phyloP scores from a whole-genome alignment of 2,329 filamentous ascomycete genomes.

The Fusarium tuaranense region DNA sequence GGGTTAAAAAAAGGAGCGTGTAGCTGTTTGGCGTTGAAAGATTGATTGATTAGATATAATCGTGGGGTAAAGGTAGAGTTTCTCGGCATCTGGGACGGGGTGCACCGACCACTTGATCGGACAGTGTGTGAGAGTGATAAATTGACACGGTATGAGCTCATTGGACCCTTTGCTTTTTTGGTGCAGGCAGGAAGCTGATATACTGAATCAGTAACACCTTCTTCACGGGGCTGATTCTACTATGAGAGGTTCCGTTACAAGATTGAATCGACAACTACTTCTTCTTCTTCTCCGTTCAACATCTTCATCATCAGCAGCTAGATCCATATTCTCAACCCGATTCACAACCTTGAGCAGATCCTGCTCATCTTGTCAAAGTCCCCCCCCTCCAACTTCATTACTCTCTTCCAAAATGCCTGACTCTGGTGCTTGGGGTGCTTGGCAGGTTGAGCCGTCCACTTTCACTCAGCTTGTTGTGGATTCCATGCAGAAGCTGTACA shows the following conservation, averaged over 20 bases:
- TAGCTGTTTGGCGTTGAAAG: slow-evolving; percentile 26
- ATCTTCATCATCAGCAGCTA: not conserved
- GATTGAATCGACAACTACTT: slow-evolving; percentile 9
- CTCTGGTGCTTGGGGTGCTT: slow-evolving; percentile 52
- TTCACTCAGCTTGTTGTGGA: slow-evolving; percentile 74
- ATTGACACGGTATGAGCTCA: slow-evolving; percentile 51
- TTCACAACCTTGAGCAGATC: not conserved
- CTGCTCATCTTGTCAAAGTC: slow-evolving; percentile 36
- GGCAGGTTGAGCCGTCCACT: slow-evolving; percentile 52
- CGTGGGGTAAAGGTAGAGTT: slow-evolving; percentile 34
- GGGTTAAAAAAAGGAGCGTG: not conserved
- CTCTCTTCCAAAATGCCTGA: slow-evolving; percentile 40
- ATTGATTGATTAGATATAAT: slow-evolving; percentile 54
- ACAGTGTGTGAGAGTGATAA: slow-evolving; percentile 21
- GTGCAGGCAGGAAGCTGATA: not conserved
- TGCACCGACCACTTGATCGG: not conserved
- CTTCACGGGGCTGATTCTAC: slow-evolving; percentile 3
- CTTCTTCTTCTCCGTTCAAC: not conserved
- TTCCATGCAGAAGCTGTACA: slow-evolving; percentile 82
- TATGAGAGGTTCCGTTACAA: slow-evolving; percentile 29
- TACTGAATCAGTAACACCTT: not conserved
- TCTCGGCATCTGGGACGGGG: not conserved
- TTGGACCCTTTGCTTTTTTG: slow-evolving; percentile 31
- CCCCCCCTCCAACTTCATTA: not conserved
- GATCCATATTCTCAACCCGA: not conserved